Percentiles rank a stretch among this genome's conserved stretches.
These are phyloP conservation scores for Diospyros lotus DNA, from an alignment of 148 eudicot species.

Conservation along the genomic window DNA sequence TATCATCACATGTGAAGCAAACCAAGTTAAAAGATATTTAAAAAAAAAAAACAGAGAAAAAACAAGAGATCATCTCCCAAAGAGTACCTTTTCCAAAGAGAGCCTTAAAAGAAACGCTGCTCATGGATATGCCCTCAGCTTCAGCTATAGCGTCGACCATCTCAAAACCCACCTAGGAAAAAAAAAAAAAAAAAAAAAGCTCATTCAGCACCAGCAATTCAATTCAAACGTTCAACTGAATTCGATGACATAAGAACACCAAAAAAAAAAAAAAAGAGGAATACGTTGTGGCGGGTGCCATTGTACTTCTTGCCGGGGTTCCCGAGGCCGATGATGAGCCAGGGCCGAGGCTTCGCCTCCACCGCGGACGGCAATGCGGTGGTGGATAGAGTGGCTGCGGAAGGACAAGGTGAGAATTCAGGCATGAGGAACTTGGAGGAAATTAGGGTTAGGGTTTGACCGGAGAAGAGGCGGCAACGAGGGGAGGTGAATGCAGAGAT, in stretches of 20 bases:
- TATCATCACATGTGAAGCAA: too few species aligned
- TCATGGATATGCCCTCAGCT: slow-evolving; percentile 81
- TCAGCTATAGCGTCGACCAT: slow-evolving; percentile 83
- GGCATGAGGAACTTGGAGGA: background rate
- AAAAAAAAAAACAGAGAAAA: too few species aligned
- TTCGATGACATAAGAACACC: background rate
- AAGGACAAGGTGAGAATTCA: background rate
- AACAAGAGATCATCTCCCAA: too few species aligned
- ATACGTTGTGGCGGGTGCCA: slow-evolving; percentile 29
- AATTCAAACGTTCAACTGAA: background rate
- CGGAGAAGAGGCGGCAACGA: background rate
- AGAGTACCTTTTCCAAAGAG: slow-evolving; percentile 68
- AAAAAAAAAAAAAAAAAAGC: slow-evolving; percentile 15
- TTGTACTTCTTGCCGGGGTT: slow-evolving; percentile 24
- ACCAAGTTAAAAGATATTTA: too few species aligned
- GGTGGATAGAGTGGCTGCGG: background rate
- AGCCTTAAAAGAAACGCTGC: slow-evolving; percentile 63
- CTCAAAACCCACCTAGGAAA: slow-evolving; percentile 84
- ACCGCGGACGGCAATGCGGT: background rate
- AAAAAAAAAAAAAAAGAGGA: too few species aligned
- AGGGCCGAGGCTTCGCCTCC: slow-evolving; percentile 12
- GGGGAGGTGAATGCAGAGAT: background rate
- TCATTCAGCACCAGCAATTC: background rate
- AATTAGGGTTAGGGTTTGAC: slow-evolving; percentile 7
- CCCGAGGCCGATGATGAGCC: slow-evolving; percentile 34